phyloP scores from a whole-genome alignment of 208 protist species.

The Naegleria lovaniensis region DNA sequence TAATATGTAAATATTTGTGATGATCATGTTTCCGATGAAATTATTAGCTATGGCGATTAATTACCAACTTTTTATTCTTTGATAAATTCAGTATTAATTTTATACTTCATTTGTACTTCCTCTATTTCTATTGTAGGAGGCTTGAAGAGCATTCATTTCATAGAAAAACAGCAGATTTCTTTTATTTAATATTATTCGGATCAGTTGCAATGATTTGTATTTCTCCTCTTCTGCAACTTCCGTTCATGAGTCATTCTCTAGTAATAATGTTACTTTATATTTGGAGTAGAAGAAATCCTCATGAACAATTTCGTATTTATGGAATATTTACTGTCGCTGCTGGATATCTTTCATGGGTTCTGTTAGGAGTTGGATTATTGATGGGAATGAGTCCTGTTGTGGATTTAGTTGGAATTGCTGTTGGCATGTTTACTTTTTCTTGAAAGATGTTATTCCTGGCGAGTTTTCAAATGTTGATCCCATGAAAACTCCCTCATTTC shows the following conservation, averaged over 20 bases:
- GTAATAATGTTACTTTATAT: slow-evolving; percentile 45
- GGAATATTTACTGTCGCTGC: slow-evolving; percentile 42
- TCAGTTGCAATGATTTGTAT: slow-evolving; percentile 16
- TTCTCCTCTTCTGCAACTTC: neutral
- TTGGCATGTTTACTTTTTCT: slow-evolving; percentile 46
- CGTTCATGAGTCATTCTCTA: slow-evolving; percentile 39
- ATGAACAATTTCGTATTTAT: slow-evolving; percentile 42
- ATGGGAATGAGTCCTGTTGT: slow-evolving; percentile 29
- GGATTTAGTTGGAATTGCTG: slow-evolving; percentile 43
- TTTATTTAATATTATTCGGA: slow-evolving; percentile 45
- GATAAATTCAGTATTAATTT: slow-evolving; percentile 67
- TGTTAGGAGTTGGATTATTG: slow-evolving; percentile 33
- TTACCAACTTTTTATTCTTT: slow-evolving; percentile 79
- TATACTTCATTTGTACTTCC: slow-evolving; percentile 78
- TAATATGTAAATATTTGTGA: neutral
- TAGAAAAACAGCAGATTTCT: slow-evolving; percentile 41
- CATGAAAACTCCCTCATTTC: neutral
- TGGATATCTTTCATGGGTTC: slow-evolving; percentile 41
- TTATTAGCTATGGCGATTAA: slow-evolving; percentile 62
- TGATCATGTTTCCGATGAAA: neutral
- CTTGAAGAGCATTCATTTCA: slow-evolving; percentile 52
- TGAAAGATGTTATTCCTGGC: slow-evolving; percentile 34
- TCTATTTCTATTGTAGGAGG: slow-evolving; percentile 42
- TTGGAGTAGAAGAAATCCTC: slow-evolving; percentile 44
- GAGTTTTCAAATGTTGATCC: neutral